Base-by-base conservation (phyloP, 495 filamentous ascomycete species). In the Immersiella caudata region DNA sequence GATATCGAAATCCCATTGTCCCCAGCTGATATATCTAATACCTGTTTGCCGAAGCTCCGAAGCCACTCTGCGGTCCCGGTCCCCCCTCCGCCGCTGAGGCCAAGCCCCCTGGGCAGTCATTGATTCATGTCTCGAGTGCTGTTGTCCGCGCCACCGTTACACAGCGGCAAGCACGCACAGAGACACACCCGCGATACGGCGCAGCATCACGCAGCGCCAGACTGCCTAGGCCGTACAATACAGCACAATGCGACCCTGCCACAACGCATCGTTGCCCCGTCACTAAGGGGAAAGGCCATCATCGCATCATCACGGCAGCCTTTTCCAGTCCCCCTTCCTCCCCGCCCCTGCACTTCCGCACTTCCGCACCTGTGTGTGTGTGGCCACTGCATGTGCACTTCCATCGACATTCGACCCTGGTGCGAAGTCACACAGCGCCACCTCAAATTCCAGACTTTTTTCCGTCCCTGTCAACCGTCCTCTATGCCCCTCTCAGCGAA, bases 121-220 rank as follows among this genome's bases (percentile, higher is more conserved):
- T 46, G 40, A 46, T 46, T 46, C 40, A 46, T 46, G 40, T 46
- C 40, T 46, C 11, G 16, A 18, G 9, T 46, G 40, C 40, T 46
- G 9, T 4, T 46, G 40, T 18, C 40, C 40, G 40, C 40, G 40
- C 40, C 40, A 46, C 40, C 40, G 40, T 46, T 46, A 46, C 40
- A 46, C 40, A 46, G 26, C 56, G 1, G 56, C 56, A 59, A 35
- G 16, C 21, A 22, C 9, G 52, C 52, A 55, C 52, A 55, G 11
- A n/a, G 52, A 46, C 52, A 55, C 52, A 55, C 52, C 21, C 24
- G 14, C 56, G 56, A 59, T 59, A 59, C 26, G 56, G 56, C 56
- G 33, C 56, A 59, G 56, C 56, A 59, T 2, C 21, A 29, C 56
- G 20, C 54, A 26, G 29, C 29, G 29, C 29, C 29, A 33, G 29